A percentile compares a stretch with the other conserved stretches of the same genome.
Evolutionary conservation across 805 yeast species (phyloP).

Genomic region (Candida insectalens): DNA sequence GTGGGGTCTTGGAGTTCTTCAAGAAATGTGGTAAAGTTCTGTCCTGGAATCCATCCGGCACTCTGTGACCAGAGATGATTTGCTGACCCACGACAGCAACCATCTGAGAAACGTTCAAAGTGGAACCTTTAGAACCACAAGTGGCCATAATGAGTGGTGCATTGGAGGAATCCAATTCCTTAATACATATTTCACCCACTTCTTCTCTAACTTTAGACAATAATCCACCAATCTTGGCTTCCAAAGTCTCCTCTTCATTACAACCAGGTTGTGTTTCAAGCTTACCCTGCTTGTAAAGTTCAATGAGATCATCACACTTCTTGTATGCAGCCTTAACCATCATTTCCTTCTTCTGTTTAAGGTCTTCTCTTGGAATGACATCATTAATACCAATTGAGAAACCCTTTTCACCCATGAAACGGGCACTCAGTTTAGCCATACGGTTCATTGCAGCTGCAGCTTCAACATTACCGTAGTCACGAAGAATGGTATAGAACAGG

Average conservation of each 20-base stretch:
- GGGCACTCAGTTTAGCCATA: slow-evolving; percentile 98
- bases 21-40: slow-evolving; percentile 95
- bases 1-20: slow-evolving; percentile 93
- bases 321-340: slow-evolving; percentile 87
- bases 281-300: slow-evolving; percentile 68
- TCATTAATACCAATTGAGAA: slow-evolving; percentile 96
- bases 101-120: slow-evolving; percentile 97
- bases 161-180: slow-evolving; percentile 78
- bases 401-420: slow-evolving; percentile 90
- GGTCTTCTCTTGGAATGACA: slow-evolving; percentile 83
- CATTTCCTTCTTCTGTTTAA: slow-evolving; percentile 69
- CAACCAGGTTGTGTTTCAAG: slow-evolving; percentile 99
- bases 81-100: slow-evolving; percentile 99
- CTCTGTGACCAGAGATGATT: slow-evolving; percentile 97
- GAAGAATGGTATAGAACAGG: slow-evolving; percentile 84
- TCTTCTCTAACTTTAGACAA: slow-evolving; percentile 97
- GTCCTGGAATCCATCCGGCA: slow-evolving; percentile 99
- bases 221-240: slow-evolving; percentile 94
- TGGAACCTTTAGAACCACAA: slow-evolving; percentile 98
- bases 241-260: slow-evolving; percentile 95
- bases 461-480: slow-evolving; percentile 95
- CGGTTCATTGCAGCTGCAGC: slow-evolving; percentile 96
- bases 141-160: slow-evolving; percentile 99
- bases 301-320: slow-evolving; percentile 86
- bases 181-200: slow-evolving; percentile 96